Base-by-base conservation (phyloP, 108 stramenopile species). In the Nannochloropsis granulata region DNA sequence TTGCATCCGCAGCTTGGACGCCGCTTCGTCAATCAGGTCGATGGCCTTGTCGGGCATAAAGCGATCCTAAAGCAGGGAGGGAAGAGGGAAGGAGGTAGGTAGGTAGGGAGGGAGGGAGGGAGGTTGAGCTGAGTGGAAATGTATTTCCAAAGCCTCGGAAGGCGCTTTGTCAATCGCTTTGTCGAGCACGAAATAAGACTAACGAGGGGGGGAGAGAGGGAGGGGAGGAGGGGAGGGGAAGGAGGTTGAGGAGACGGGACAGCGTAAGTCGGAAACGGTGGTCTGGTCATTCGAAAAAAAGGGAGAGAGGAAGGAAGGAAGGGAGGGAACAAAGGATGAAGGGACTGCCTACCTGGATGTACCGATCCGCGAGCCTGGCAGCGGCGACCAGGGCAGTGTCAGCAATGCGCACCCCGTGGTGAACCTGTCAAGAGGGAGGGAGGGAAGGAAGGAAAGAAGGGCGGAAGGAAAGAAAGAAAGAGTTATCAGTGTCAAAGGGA, bases 41-140 rank as follows among this genome's bases (percentile, higher is more conserved):
- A 98, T 96, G 44, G 96, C 95, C 88, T 95, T 95, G 85, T 97
- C 97, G 0, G 97, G 97, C 10, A 94, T 84, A 86, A 94, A 95
- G 23, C 97, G 91, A 23, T 92, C 89, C 21, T 93, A 80, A 71
- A n/a, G 56, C 2, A 71, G 56, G 8, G 8, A n/a, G 56, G 45
- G 14, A 14, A n/a, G 8, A 71, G 56, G 56, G 56, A 71, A 7
- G 16, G 56, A 71, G 56, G 56, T 1, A 71, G 56, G 56, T 13
- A 46, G 45, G 45, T 13, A 8, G 56, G n/a, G 8, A 71, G 56
- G 56, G 7, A 8, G 56, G 56, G 56, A 71, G 56, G n/a, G 56
- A 71, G 56, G 8, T 34, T 34, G 34, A 1, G 34, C 34, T 34
- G 34, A 34, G 34, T 34, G 34, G 34, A 34, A 34, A 34, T 34